Base-by-base conservation (phyloP, 345 rosid genomes). In the Ceriops tagal region DNA sequence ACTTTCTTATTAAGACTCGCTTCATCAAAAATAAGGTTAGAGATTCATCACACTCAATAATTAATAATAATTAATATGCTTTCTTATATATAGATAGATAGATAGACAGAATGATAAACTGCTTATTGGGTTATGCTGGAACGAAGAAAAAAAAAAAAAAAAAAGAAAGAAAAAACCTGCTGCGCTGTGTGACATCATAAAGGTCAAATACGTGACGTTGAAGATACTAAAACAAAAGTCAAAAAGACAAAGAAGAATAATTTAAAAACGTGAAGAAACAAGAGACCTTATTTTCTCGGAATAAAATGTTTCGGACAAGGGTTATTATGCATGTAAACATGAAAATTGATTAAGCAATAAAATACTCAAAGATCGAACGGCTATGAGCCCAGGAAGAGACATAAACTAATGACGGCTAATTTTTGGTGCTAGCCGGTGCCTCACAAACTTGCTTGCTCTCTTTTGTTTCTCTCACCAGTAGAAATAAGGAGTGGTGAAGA, bases 291-390 rank as follows among this genome's bases (percentile, higher is more conserved):
- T 27, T 47, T 20, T 21, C 37, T 46, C 20, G 24, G 35, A 4
- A 47, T 5, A 20, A 26, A 19, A 27, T 24, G 18, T 39, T 3
- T 15, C 6, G 16, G 6, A 56, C 1, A 24, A 24, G 59, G 5
- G 16, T 32, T 32, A 34, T 43, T 32, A 34, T 43, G 61, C 64
- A 72, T 47, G 68, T 71, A 62, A 58, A 16, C 30, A 8, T 19
- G 20, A 61, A 53, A 58, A 58, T 46, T 53, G 67, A 67, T 62
- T 53, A 15, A 43, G 31, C 35, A 56, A 34, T 39, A 66, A 60
- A 60, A 4, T 8, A 11, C 35, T 67, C 69, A 24, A 70, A 61
- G 64, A 73, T 64, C 70, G 63, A 83, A 83, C 85, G 85, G 85
- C 75, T 76, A 75, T 53, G 47, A 65, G 61, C 75, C 69, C 37